phyloP scores from a whole-genome alignment of 2,329 filamentous ascomycete genomes.

The Berkeleyomyces basicola region DNA sequence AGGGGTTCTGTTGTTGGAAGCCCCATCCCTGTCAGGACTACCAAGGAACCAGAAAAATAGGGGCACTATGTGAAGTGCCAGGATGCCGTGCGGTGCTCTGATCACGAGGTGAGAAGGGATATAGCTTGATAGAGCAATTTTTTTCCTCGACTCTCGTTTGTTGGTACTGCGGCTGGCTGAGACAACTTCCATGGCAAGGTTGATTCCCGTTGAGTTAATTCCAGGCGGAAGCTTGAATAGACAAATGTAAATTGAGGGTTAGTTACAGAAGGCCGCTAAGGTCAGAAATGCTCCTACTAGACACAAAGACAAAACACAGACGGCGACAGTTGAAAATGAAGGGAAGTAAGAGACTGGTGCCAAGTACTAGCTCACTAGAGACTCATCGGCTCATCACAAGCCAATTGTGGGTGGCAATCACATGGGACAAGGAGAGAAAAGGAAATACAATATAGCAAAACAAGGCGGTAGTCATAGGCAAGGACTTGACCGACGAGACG shows the following conservation, averaged over 20 bases:
- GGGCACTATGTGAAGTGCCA: too few relatives aligned
- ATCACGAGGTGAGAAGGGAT: neutral
- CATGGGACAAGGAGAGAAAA: neutral
- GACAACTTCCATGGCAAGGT: neutral
- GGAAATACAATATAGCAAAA: neutral
- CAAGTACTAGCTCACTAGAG: neutral
- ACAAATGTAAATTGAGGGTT: neutral
- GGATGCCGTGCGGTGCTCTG: neutral
- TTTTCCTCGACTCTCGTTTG: too few relatives aligned
- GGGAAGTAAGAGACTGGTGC: neutral
- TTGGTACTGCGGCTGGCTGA: too few relatives aligned
- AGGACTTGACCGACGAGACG: neutral
- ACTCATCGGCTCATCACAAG: neutral
- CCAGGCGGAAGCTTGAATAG: neutral
- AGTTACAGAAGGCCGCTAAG: neutral
- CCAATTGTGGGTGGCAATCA: neutral
- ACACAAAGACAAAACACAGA: neutral
- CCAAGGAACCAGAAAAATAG: neutral
- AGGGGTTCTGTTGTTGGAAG: neutral
- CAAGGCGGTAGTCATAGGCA: neutral
- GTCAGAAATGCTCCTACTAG: neutral
- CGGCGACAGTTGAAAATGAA: neutral
- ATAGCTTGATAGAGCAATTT: neutral
- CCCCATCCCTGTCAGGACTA: neutral
- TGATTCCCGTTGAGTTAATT: neutral